Percentiles rank a stretch among this genome's conserved stretches.
Conservation (phyloP, 2,329 filamentous ascomycete species). For the Exophiala lecanii-corni region DNA sequence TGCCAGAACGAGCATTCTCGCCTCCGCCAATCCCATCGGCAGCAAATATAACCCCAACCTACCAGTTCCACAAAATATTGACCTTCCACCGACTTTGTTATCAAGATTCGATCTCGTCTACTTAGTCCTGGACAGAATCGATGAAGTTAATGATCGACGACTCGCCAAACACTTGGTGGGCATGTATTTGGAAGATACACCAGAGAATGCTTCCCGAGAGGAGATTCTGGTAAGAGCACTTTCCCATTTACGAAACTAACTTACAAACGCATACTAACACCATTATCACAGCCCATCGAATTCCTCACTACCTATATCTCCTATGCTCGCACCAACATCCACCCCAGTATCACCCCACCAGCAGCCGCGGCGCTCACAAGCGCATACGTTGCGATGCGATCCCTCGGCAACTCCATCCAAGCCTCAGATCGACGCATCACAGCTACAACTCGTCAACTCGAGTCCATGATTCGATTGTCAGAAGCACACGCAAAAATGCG, state of each 20-base stretch:
- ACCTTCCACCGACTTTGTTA: constrained; percentile 87
- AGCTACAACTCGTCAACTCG: constrained; percentile 90
- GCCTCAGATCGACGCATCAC: constrained; percentile 93
- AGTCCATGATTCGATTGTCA: constrained; percentile 95
- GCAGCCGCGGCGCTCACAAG: constrained; percentile 80
- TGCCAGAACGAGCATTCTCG: constrained; percentile 89
- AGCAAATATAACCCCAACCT: constrained; percentile 96
- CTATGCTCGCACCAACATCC: constrained; percentile 81
- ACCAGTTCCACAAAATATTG: constrained; percentile 95
- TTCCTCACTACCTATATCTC: constrained; percentile 97
- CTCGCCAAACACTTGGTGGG: constrained; percentile 88
- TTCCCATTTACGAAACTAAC: too few relatives aligned
- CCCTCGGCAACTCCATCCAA: constrained; percentile 81
- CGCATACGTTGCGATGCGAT: constrained; percentile 90
- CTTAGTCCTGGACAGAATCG: constrained; percentile 87
- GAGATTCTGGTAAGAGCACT: constrained; percentile 69
- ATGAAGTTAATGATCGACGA: constrained; percentile 82
- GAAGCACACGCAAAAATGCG: constrained; percentile 99
- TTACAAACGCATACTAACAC: too few relatives aligned
- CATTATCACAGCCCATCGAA: constrained; percentile 75
- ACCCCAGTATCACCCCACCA: constrained; percentile 73
- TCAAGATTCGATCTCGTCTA: constrained; percentile 97
- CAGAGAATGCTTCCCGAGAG: constrained; percentile 69
- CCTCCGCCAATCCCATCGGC: constrained; percentile 95
- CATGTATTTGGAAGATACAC: constrained; percentile 94